Evolutionary conservation across 257 asterid genomes (phyloP).

Genomic region (Handroanthus guayacan): DNA sequence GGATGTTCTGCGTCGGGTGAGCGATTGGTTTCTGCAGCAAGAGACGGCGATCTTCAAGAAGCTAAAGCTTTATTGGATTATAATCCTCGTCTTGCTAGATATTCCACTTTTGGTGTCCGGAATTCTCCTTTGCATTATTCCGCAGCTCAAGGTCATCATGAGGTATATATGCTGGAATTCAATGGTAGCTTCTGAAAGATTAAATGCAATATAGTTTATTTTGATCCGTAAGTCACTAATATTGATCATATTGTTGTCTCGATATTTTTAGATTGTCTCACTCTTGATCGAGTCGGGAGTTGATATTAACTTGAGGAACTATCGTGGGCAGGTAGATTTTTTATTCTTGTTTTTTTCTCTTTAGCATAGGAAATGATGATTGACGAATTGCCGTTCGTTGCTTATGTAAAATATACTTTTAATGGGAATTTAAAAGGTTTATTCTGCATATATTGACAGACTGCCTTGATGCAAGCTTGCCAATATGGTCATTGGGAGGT

Average conservation of each 20-base stretch:
- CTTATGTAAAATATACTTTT: background rate
- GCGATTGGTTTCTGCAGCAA: constrained; percentile 88
- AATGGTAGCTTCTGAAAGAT: background rate
- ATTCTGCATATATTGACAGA: constrained; percentile 54
- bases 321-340: constrained; percentile 78
- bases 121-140: constrained; percentile 93
- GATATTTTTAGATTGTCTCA: constrained; percentile 64
- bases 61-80: constrained; percentile 92
- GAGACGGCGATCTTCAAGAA: constrained; percentile 94
- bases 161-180: constrained; percentile 51
- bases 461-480: constrained; percentile 96
- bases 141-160: constrained; percentile 94
- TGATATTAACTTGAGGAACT: constrained; percentile 83
- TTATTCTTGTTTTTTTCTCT: background rate
- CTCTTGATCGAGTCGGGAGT: constrained; percentile 85
- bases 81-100: constrained; percentile 87
- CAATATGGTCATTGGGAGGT: constrained; percentile 97
- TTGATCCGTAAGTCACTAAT: background rate
- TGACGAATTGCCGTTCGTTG: background rate
- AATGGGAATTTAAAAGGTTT: background rate
- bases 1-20: constrained; percentile 96
- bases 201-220: background rate
- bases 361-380: background rate
- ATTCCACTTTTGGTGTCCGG: constrained; percentile 89
- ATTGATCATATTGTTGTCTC: constrained; percentile 20